Percentiles rank a stretch among this genome's conserved stretches.
Conservation (phyloP, 352 stramenopile species). For the Phytophthora ramorum region DNA sequence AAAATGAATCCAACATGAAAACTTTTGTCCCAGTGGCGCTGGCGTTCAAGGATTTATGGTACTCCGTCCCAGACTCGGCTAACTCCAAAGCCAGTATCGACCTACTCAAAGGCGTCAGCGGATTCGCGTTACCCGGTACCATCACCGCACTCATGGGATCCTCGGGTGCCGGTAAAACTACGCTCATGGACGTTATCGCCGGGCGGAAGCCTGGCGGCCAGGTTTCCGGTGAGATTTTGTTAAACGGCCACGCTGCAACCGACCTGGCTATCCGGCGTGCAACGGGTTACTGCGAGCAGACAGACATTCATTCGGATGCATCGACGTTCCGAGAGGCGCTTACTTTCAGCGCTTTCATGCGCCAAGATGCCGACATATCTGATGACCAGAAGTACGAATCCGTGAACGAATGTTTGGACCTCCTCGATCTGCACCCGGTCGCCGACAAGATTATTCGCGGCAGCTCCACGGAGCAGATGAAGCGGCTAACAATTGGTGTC, state of each 20-base stretch:
- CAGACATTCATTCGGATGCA: constrained; percentile 89
- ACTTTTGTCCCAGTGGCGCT: constrained; percentile 33
- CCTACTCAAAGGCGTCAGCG: constrained; percentile 74
- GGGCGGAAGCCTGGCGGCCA: constrained; percentile 15
- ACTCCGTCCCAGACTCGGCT: constrained; percentile 33
- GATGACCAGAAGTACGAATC: constrained; percentile 25
- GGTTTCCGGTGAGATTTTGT: constrained; percentile 66
- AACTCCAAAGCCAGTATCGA: constrained; percentile 48
- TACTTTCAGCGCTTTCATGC: constrained; percentile 66
- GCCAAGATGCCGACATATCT: constrained; percentile 33
- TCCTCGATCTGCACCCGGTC: constrained; percentile 30
- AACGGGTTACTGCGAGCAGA: constrained; percentile 67
- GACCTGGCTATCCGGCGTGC: constrained; percentile 32
- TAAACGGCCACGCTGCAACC: constrained; percentile 73
- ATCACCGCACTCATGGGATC: constrained; percentile 91
- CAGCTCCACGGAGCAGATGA: constrained; percentile 45
- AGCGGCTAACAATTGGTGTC: constrained; percentile 51
- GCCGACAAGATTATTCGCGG: constrained; percentile 36
- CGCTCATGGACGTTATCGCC: constrained; percentile 34
- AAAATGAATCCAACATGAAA: not conserved
- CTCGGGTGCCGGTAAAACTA: no score
- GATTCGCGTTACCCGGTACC: constrained; percentile 67
- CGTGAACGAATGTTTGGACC: constrained; percentile 35
- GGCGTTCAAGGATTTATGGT: constrained; percentile 43
- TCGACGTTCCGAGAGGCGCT: constrained; percentile 69